A percentile compares a stretch with the other conserved stretches of the same genome.
These are phyloP conservation scores for Aspergillus pseudonomiae DNA, from an alignment of 2,329 filamentous ascomycete genomes.

Conservation along the genomic window DNA sequence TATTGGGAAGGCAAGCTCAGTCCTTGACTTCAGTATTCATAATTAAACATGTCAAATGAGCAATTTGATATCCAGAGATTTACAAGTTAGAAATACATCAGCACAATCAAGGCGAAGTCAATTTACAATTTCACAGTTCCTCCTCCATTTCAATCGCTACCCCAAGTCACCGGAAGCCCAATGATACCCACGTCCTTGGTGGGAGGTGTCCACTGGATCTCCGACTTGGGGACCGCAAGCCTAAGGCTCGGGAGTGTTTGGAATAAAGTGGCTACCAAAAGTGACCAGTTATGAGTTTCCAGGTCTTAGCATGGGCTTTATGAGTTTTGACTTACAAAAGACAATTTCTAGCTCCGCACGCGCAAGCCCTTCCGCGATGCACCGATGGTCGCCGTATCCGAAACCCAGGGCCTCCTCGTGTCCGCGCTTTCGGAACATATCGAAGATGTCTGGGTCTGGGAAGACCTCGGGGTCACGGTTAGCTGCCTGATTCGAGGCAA, in stretches of 20 bases:
- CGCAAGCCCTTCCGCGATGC: background rate
- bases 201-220: background rate
- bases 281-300: background rate
- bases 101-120: background rate
- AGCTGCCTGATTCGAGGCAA: conserved; percentile 6
- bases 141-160: background rate
- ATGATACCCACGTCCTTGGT: background rate
- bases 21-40: no score
- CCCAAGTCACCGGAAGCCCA: background rate
- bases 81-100: no score
- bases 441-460: conserved; percentile 7
- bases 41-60: no score
- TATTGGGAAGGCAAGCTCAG: no score
- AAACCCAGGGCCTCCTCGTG: background rate
- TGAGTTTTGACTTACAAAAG: background rate
- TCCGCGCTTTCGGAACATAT: conserved; percentile 6
- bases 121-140: background rate
- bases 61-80: no score
- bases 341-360: background rate
- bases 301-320: background rate
- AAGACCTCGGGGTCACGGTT: conserved; percentile 10
- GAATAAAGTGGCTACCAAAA: background rate
- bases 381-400: background rate
- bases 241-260: background rate
- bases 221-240: background rate